Percentiles rank a stretch among this genome's conserved stretches.
Evolutionary conservation across 179 eudicot genomes (phyloP).

Genomic region (Nepenthes alata): DNA sequence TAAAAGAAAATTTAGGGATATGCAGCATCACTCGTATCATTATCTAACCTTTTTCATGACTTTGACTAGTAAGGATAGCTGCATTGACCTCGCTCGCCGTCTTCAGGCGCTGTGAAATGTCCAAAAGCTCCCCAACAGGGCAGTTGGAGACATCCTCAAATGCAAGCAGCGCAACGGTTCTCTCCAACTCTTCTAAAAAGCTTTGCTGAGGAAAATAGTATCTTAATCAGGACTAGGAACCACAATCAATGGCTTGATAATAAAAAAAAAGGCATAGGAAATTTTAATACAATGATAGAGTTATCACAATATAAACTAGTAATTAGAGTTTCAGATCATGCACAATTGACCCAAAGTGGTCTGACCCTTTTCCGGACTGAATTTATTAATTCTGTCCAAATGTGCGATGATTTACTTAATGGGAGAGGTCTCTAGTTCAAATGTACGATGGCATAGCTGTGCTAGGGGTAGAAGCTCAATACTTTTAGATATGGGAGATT

Average conservation of each 20-base stretch:
- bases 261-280: too few relatives aligned
- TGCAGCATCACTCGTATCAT: too few relatives aligned
- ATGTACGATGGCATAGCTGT: too few relatives aligned
- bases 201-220: conserved; percentile 45
- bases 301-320: neutral
- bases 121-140: conserved; percentile 81
- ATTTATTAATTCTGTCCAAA: too few relatives aligned
- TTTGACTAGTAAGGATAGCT: conserved; percentile 95
- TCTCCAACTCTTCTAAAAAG: conserved; percentile 87
- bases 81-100: conserved; percentile 98
- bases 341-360: neutral
- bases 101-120: conserved; percentile 80
- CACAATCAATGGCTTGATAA: too few relatives aligned
- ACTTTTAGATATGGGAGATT: too few relatives aligned
- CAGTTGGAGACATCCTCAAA: conserved; percentile 77
- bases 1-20: too few relatives aligned
- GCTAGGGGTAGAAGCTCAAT: too few relatives aligned
- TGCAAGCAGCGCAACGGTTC: conserved; percentile 81
- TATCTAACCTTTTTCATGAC: conserved; percentile 81
- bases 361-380: too few relatives aligned
- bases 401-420: too few relatives aligned
- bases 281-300: too few relatives aligned
- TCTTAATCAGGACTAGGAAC: conserved; percentile 6
- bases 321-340: neutral
- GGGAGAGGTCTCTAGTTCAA: too few relatives aligned